Evolutionary conservation across 2,329 filamentous ascomycete species (phyloP), one percentile per base, ranked within the genome.

Genomic region (Rhinocladiella similis): DNA sequence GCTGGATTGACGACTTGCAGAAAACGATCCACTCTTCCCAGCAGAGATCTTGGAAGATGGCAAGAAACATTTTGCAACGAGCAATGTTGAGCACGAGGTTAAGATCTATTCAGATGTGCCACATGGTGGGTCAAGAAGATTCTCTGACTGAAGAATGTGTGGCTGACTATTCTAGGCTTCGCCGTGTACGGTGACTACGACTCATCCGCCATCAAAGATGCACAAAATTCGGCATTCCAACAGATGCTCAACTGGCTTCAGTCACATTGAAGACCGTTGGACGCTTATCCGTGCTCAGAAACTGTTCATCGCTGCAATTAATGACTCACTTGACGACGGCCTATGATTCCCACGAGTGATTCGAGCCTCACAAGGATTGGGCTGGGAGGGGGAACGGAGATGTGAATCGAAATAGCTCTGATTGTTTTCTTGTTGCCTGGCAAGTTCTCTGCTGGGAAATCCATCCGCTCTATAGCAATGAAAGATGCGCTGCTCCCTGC

Each of bases 161-260:
- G 10, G 16, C 22, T 51, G 13, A 48, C 22, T 36, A 36, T 13
- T 33, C 16, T 39, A 64, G 62, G 63, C 19, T 66, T 67, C 48
- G 65, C 65, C 3, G 65, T 67, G 1, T 60, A 62, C 18, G 65
- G 65, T 10, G 65, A 67, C 29, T 67, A 67, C 49, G 60, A 63
- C 35, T 62, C 64, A 25, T 41, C 61, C 10, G 43, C 47, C 7
- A 67, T 67, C 41, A 53, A 58, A 35, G 52, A 64, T 13, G 57
- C 62, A 16, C 65, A 67, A 42, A 46, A 29, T 29, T 33, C 46
- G 27, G 65, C 65, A 6, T 67, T 65, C 42, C 59, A 63, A 29
- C 62, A 64, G 50, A 67, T 66, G 55, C 50, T 64, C 43, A 53
- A 42, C 12, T 66, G 64, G 64, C 53, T 66, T 7, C 52, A 65